phyloP scores from a whole-genome alignment of 768 basidiomycete genomes.

The Lactifluus hygrophoroides region DNA sequence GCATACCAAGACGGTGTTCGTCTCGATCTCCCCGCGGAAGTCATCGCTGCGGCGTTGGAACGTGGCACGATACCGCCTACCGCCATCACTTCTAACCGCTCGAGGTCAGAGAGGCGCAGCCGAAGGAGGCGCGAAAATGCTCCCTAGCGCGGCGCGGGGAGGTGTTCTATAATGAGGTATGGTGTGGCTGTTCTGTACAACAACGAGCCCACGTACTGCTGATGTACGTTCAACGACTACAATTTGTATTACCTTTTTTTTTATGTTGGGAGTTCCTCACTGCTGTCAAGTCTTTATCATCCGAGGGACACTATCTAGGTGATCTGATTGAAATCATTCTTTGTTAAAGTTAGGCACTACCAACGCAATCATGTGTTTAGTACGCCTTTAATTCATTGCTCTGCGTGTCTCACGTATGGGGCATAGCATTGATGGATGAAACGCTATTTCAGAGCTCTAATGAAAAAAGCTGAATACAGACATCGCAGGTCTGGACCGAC shows the following conservation, averaged over 20 bases:
- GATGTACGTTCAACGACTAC: conserved; percentile 7
- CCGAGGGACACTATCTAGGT: background rate
- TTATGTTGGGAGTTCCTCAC: background rate
- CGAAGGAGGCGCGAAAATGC: conserved; percentile 39
- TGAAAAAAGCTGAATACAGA: too few species aligned
- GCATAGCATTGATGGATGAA: background rate
- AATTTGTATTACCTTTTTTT: conserved; percentile 15
- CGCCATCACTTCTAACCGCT: conserved; percentile 42
- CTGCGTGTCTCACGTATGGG: background rate
- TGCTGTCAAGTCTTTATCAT: background rate
- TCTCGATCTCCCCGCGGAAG: conserved; percentile 85
- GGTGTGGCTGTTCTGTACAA: conserved; percentile 1
- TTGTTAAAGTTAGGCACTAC: background rate
- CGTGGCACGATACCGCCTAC: conserved; percentile 54
- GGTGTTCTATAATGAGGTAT: background rate
- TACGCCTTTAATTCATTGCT: background rate
- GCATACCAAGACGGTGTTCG: conserved; percentile 84
- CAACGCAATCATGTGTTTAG: background rate
- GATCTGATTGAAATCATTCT: background rate
- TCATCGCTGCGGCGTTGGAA: conserved; percentile 85
- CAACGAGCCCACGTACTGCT: background rate
- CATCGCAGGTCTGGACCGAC: too few species aligned
- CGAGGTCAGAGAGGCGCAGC: conserved; percentile 49
- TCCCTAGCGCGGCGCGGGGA: background rate
- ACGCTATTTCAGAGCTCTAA: too few species aligned